A percentile compares a stretch with the other conserved stretches of the same genome.
Evolutionary conservation across 176 grass and related monocot species (phyloP).

Genomic region (Puya raimondii): DNA sequence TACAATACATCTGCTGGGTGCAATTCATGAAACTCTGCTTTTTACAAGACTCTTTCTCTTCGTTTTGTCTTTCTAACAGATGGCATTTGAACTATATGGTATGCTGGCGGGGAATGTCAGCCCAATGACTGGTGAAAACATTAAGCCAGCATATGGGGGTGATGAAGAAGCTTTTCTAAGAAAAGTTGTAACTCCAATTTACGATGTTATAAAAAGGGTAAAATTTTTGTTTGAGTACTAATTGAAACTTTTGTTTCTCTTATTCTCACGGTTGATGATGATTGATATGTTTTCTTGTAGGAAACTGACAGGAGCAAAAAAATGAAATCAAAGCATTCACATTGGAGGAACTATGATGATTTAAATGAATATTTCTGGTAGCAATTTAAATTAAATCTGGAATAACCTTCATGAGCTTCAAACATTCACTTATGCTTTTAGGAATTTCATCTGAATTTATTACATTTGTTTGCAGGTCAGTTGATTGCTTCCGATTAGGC

Average conservation of each 20-base stretch:
- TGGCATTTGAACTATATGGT: conserved; percentile 94
- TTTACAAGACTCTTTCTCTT: background rate
- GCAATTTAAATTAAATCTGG: background rate
- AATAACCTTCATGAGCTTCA: background rate
- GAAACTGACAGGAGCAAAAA: conserved; percentile 68
- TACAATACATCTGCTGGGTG: no score
- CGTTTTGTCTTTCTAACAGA: conserved; percentile 35
- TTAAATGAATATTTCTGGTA: conserved; percentile 98
- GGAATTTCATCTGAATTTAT: background rate
- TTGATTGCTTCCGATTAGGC: conserved; percentile 77
- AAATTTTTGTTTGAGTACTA: background rate
- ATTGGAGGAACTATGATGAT: conserved; percentile 98
- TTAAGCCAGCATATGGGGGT: conserved; percentile 88
- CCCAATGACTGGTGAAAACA: conserved; percentile 84
- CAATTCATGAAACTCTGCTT: no score
- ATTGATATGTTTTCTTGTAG: conserved; percentile 26
- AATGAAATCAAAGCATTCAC: conserved; percentile 87
- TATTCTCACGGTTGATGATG: background rate
- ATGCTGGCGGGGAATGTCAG: conserved; percentile 94
- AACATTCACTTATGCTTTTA: conserved; percentile 23
- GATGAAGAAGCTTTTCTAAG: conserved; percentile 82
- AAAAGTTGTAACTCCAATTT: conserved; percentile 93
- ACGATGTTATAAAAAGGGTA: conserved; percentile 69
- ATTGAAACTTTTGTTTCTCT: conserved; percentile 15
- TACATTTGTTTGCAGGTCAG: conserved; percentile 40